Evolutionary conservation across 2,329 filamentous ascomycete species (phyloP).

Genomic region (Pestalotiopsis sp.): DNA sequence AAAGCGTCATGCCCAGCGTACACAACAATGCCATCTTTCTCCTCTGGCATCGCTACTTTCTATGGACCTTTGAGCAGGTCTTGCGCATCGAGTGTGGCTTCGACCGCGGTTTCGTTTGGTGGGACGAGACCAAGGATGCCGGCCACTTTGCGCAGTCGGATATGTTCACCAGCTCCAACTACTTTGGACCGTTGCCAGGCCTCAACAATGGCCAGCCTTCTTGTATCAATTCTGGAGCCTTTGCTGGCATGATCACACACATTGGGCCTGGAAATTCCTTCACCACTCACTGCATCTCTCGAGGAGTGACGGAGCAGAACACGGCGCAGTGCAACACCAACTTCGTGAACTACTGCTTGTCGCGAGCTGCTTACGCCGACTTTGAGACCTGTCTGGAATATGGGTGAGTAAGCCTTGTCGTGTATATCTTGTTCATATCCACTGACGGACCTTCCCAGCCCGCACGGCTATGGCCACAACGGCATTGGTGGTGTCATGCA

Average conservation of each 20-base stretch:
- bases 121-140: conserved; percentile 38
- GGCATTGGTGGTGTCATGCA: conserved; percentile 34
- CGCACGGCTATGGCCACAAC: conserved; percentile 37
- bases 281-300: conserved; percentile 34
- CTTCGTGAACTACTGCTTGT: conserved; percentile 18
- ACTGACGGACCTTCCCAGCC: not conserved
- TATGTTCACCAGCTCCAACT: conserved; percentile 29
- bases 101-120: conserved; percentile 34
- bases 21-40: conserved; percentile 36
- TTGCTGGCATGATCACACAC: conserved; percentile 23
- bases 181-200: conserved; percentile 31
- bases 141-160: conserved; percentile 30
- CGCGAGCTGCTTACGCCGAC: conserved; percentile 14
- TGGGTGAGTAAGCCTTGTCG: conserved; percentile 5
- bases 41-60: conserved; percentile 32
- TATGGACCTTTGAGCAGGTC: conserved; percentile 20
- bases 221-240: conserved; percentile 31
- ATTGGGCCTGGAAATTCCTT: conserved; percentile 24
- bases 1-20: conserved; percentile 33
- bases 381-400: conserved; percentile 18
- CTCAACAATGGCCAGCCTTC: conserved; percentile 27
- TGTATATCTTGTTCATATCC: not conserved
- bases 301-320: conserved; percentile 30
- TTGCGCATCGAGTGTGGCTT: conserved; percentile 36
- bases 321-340: conserved; percentile 27